phyloP scores from a whole-genome alignment of 106 monocot genomes.

The Alisma plantagoaquatica region DNA sequence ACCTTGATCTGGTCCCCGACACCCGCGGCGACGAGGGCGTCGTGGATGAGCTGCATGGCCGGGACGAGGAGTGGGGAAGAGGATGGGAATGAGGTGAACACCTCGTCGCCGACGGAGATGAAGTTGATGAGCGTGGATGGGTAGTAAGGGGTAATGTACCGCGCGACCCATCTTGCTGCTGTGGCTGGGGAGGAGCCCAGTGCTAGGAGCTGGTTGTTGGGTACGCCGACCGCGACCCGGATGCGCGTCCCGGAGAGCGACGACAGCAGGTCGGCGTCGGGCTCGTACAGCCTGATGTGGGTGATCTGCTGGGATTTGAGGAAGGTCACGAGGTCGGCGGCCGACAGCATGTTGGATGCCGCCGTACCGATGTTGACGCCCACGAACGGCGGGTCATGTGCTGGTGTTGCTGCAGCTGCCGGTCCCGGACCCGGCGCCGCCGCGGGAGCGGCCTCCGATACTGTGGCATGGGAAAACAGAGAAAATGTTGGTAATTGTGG shows the following conservation, averaged over 20 bases:
- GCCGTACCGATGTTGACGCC: conserved; percentile 66
- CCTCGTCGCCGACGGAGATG: conserved; percentile 55
- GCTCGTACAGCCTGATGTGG: conserved; percentile 59
- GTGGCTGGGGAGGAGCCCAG: conserved; percentile 48
- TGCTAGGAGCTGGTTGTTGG: conserved; percentile 65
- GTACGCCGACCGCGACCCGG: conserved; percentile 44
- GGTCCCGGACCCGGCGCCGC: neutral
- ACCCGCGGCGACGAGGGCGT: conserved; percentile 26
- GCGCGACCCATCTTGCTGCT: conserved; percentile 47
- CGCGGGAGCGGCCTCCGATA: neutral
- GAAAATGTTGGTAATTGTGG: no score
- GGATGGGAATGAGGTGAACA: conserved; percentile 37
- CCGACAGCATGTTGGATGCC: conserved; percentile 36
- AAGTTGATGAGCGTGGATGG: conserved; percentile 29
- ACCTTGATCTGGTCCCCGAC: conserved; percentile 27
- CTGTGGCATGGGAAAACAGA: no score
- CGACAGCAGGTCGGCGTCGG: conserved; percentile 41
- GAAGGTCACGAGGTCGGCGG: conserved; percentile 36
- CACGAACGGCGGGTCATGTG: conserved; percentile 29
- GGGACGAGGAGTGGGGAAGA: conserved; percentile 49
- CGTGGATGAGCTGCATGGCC: conserved; percentile 33
- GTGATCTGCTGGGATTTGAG: conserved; percentile 47
- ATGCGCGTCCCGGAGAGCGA: conserved; percentile 41
- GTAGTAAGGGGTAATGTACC: conserved; percentile 40
- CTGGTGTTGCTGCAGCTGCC: neutral